Percentiles rank a stretch among this genome's conserved stretches.
phyloP scores from a whole-genome alignment of 2,329 filamentous ascomycete species.

The Nemania abortiva region DNA sequence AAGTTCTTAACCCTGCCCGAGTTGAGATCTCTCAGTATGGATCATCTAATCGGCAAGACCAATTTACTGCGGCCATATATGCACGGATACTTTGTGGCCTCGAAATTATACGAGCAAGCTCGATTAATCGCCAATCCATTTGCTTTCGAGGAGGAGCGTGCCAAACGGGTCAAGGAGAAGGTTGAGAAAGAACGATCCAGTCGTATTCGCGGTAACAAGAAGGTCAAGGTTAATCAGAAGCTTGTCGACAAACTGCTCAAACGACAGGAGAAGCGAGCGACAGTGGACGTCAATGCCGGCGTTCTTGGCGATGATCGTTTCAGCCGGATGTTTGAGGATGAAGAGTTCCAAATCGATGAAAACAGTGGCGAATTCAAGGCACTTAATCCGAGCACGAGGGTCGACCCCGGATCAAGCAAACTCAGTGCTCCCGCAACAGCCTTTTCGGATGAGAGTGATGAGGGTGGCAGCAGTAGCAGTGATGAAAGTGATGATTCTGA shows the following conservation, averaged over 20 bases:
- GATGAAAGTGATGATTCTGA: slow-evolving; percentile 57
- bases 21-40: slow-evolving; percentile 84
- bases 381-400: slow-evolving; percentile 86
- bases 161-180: slow-evolving; percentile 92
- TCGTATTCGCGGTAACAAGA: slow-evolving; percentile 93
- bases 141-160: slow-evolving; percentile 90
- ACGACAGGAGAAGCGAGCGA: slow-evolving; percentile 70
- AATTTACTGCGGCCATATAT: slow-evolving; percentile 94
- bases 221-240: slow-evolving; percentile 95
- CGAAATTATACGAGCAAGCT: slow-evolving; percentile 95
- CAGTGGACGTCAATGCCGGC: slow-evolving; percentile 70
- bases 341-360: slow-evolving; percentile 94
- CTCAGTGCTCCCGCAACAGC: slow-evolving; percentile 50
- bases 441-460: slow-evolving; percentile 63
- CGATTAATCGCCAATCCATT: slow-evolving; percentile 93
- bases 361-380: slow-evolving; percentile 85
- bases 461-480: slow-evolving; percentile 54
- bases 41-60: slow-evolving; percentile 90
- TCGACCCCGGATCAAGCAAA: slow-evolving; percentile 51
- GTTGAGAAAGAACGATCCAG: slow-evolving; percentile 97
- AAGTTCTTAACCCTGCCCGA: slow-evolving; percentile 95
- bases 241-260: slow-evolving; percentile 80
- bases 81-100: slow-evolving; percentile 98
- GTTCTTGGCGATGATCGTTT: slow-evolving; percentile 90
- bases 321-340: slow-evolving; percentile 88